A percentile compares a stretch with the other conserved stretches of the same genome.
Evolutionary conservation across 1,284 basidiomycete species (phyloP).

Genomic region (Violaceomyces palustris): DNA sequence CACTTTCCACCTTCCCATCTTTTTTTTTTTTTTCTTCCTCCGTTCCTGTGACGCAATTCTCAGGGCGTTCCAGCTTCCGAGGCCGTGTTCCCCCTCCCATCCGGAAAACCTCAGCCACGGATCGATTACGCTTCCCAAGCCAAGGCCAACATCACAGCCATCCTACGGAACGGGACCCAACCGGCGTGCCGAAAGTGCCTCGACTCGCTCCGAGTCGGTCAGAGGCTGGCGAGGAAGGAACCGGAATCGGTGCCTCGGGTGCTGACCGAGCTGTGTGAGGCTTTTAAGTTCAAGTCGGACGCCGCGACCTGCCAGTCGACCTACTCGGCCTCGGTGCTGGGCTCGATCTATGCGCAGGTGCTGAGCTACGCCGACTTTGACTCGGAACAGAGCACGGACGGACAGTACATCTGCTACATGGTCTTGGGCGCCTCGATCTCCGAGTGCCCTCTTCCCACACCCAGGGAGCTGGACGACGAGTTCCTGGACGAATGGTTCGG

Average conservation of each 20-base stretch:
- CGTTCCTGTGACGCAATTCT: too few relatives aligned
- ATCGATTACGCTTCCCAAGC: constrained; percentile 57
- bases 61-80: constrained; percentile 55
- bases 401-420: constrained; percentile 43
- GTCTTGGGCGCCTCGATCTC: constrained; percentile 21
- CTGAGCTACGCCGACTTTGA: constrained; percentile 45
- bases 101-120: constrained; percentile 50
- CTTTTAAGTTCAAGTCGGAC: constrained; percentile 61
- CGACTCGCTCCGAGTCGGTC: constrained; percentile 62
- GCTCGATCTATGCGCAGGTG: constrained; percentile 39
- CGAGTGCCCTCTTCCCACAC: constrained; percentile 31
- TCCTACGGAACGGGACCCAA: constrained; percentile 46
- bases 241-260: constrained; percentile 63
- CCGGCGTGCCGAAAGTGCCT: constrained; percentile 63
- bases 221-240: constrained; percentile 65
- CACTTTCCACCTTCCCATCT: too few relatives aligned
- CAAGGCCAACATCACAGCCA: constrained; percentile 53
- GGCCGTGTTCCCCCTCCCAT: constrained; percentile 34
- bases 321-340: constrained; percentile 26
- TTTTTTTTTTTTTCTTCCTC: too few relatives aligned
- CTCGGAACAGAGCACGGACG: constrained; percentile 25
- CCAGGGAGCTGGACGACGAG: constrained; percentile 18
- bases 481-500: constrained; percentile 44
- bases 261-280: constrained; percentile 62
- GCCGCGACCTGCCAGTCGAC: constrained; percentile 54